phyloP scores from a whole-genome alignment of 257 asterid genomes.

The Ajuga chamaepitys region DNA sequence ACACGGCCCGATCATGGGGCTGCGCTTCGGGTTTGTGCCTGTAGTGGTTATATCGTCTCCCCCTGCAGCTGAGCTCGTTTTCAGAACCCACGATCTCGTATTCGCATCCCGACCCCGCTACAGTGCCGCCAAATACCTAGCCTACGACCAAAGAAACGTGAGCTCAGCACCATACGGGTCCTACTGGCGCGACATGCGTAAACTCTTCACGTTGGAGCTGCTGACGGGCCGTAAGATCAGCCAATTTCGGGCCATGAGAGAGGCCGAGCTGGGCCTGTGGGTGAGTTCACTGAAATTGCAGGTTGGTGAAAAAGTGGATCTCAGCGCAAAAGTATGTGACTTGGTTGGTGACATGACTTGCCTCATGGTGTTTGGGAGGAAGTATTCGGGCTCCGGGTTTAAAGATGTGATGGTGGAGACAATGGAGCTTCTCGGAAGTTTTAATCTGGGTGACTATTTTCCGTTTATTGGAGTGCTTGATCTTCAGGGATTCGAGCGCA shows the following conservation, averaged over 20 bases:
- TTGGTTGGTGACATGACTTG: slow-evolving; percentile 19
- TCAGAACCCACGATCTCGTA: slow-evolving; percentile 15
- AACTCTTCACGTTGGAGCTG: slow-evolving; percentile 20
- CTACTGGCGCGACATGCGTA: slow-evolving; percentile 35
- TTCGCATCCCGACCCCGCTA: slow-evolving; percentile 16
- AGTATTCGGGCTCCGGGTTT: slow-evolving; percentile 22
- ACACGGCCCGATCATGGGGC: slow-evolving; percentile 20
- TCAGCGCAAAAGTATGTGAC: slow-evolving; percentile 1
- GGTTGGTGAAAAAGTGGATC: slow-evolving; percentile 6
- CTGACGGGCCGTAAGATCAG: slow-evolving; percentile 9
- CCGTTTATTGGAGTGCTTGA: slow-evolving; percentile 31
- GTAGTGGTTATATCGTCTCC: slow-evolving; percentile 16
- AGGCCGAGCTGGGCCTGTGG: slow-evolving; percentile 19
- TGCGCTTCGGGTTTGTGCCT: slow-evolving; percentile 15
- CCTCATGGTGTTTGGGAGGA: slow-evolving; percentile 26
- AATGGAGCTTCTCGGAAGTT: background rate
- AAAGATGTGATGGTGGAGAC: slow-evolving; percentile 6
- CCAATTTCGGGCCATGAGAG: slow-evolving; percentile 26
- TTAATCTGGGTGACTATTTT: slow-evolving; percentile 26
- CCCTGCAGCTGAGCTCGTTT: slow-evolving; percentile 15
- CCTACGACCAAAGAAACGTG: slow-evolving; percentile 9
- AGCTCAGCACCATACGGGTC: slow-evolving; percentile 20
- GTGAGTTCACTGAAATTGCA: slow-evolving; percentile 10
- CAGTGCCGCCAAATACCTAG: background rate
- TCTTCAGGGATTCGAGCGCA: slow-evolving; percentile 22